Evolutionary conservation across 805 yeast genomes (phyloP).

Genomic region (Yamadazyma laniorum): DNA sequence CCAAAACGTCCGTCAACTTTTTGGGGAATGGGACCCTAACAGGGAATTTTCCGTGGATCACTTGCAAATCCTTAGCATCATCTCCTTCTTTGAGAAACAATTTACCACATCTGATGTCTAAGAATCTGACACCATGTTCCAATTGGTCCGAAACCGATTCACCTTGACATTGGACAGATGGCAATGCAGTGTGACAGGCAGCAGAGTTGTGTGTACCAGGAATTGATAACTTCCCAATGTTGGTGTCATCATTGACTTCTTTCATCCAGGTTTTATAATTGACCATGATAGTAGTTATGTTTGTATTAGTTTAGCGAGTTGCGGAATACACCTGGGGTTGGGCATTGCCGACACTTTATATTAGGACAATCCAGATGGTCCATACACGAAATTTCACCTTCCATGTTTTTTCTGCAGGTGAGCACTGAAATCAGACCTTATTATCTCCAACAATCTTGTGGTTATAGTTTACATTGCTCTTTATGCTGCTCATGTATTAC

Average conservation of each 20-base stretch:
- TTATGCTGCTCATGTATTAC: too few species aligned
- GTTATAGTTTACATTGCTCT: too few species aligned
- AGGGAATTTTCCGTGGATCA: conserved; percentile 76
- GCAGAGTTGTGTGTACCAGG: conserved; percentile 89
- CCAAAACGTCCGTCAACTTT: conserved; percentile 49
- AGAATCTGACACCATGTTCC: conserved; percentile 69
- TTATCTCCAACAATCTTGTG: too few species aligned
- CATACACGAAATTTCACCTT: conserved; percentile 7
- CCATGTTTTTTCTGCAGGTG: background rate
- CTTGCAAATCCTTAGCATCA: conserved; percentile 55
- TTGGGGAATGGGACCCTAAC: conserved; percentile 59
- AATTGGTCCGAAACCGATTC: conserved; percentile 59
- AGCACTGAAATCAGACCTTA: too few species aligned
- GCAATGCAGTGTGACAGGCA: conserved; percentile 67
- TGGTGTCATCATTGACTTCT: conserved; percentile 49
- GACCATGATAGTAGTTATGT: conserved; percentile 27
- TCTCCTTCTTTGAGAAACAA: conserved; percentile 52
- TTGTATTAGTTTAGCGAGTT: background rate
- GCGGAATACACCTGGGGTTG: background rate
- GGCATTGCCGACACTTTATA: conserved; percentile 3
- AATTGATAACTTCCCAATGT: conserved; percentile 54
- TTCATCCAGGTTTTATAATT: conserved; percentile 52
- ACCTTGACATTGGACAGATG: conserved; percentile 77
- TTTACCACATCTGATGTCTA: conserved; percentile 65
- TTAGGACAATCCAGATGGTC: conserved; percentile 1